Conservation (phyloP, 2,329 filamentous ascomycete genomes). For the Rasamsonia emersonii region DNA sequence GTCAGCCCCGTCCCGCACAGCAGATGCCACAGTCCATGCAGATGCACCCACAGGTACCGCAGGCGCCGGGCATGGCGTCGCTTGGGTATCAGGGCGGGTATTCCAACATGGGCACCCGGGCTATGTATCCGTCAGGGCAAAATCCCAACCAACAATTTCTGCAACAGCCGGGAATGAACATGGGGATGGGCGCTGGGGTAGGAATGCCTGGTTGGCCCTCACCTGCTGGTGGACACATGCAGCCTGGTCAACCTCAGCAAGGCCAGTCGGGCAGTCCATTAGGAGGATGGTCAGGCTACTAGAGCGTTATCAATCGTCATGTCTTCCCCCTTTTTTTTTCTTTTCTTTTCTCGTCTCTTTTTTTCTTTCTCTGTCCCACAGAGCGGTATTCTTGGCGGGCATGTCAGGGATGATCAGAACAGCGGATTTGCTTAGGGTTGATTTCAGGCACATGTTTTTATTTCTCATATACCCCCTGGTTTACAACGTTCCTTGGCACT, state of each 20-base stretch:
- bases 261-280: conserved; percentile 30
- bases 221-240: conserved; percentile 26
- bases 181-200: conserved; percentile 26
- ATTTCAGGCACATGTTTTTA: no score
- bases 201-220: conserved; percentile 30
- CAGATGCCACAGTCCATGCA: conserved; percentile 30
- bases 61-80: conserved; percentile 26
- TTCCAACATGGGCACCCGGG: conserved; percentile 24
- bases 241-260: conserved; percentile 29
- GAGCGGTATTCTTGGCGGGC: no score
- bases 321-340: conserved; percentile 4
- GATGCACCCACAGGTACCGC: conserved; percentile 26
- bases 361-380: conserved; percentile 6
- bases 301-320: conserved; percentile 14
- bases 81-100: conserved; percentile 31
- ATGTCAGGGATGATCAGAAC: no score
- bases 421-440: no score
- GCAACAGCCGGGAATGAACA: conserved; percentile 26
- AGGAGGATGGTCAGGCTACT: conserved; percentile 32
- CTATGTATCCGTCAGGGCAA: conserved; percentile 30
- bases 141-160: conserved; percentile 26
- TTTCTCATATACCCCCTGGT: no score
- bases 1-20: conserved; percentile 27
- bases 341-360: conserved; percentile 5
- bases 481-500: no score